These are phyloP conservation scores for Mycena latifolia DNA, from an alignment of 768 basidiomycete species.

Conservation along the genomic window DNA sequence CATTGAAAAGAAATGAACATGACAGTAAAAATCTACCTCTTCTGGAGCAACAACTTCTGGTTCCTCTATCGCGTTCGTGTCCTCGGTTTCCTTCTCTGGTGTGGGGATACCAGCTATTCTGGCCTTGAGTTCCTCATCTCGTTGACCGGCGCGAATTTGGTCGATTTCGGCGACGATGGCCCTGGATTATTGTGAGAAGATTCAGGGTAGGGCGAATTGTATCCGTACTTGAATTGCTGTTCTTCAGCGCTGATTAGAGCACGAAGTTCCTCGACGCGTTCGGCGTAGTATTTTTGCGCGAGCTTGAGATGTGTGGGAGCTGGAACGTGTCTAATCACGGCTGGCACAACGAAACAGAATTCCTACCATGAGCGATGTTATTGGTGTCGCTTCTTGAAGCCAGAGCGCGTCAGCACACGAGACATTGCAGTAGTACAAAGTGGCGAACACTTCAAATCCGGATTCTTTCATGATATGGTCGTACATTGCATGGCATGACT, in stretches of 20 bases:
- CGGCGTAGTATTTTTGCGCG: conserved; percentile 80
- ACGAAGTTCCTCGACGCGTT: conserved; percentile 78
- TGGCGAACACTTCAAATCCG: conserved; percentile 69
- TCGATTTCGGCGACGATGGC: conserved; percentile 67
- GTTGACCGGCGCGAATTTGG: conserved; percentile 31
- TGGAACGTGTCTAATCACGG: conserved; percentile 44
- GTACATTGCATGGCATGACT: conserved; percentile 82
- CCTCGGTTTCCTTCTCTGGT: conserved; percentile 17
- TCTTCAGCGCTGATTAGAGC: conserved; percentile 82
- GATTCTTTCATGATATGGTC: conserved; percentile 76
- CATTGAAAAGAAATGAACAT: neutral
- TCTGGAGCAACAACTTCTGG: neutral
- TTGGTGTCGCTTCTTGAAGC: conserved; percentile 63
- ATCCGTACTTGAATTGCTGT: conserved; percentile 76
- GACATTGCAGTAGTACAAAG: conserved; percentile 21
- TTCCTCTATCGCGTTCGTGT: neutral
- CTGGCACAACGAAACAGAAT: conserved; percentile 5
- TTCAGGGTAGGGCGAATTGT: neutral
- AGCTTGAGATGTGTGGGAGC: conserved; percentile 76
- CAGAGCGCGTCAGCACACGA: conserved; percentile 28
- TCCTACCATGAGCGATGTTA: conserved; percentile 65
- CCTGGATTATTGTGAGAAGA: conserved; percentile 50
- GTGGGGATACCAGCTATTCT: conserved; percentile 20
- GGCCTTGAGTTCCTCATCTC: conserved; percentile 27
- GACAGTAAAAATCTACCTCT: neutral